Percentiles rank a stretch among this genome's conserved stretches.
These are phyloP conservation scores for Fraxinus xanthoxyloides DNA, from an alignment of 305 asterid species.

Conservation along the genomic window DNA sequence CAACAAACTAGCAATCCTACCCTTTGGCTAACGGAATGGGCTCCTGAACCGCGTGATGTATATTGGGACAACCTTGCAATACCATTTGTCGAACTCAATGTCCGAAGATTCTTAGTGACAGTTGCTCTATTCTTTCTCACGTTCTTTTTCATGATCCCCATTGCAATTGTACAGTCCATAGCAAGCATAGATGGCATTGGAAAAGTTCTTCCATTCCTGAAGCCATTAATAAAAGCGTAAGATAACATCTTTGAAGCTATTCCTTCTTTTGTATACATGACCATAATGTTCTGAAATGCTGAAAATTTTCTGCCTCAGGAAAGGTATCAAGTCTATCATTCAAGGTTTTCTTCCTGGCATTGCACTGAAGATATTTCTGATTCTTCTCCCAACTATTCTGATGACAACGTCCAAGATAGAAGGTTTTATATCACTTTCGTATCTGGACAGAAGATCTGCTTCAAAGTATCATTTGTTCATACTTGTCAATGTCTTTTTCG, in stretches of 20 bases:
- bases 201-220: slow-evolving; percentile 77
- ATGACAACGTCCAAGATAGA: not conserved
- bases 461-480: slow-evolving; percentile 75
- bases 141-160: slow-evolving; percentile 93
- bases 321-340: slow-evolving; percentile 54
- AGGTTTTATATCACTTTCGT: slow-evolving; percentile 71
- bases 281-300: slow-evolving; percentile 3
- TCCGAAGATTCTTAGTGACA: slow-evolving; percentile 61
- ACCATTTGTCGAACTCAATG: slow-evolving; percentile 74
- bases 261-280: not conserved
- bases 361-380: not conserved
- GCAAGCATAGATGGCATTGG: slow-evolving; percentile 82
- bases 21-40: slow-evolving; percentile 93
- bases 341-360: slow-evolving; percentile 56
- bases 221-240: slow-evolving; percentile 63
- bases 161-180: slow-evolving; percentile 81
- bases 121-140: slow-evolving; percentile 81
- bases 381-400: not conserved
- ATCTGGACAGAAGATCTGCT: slow-evolving; percentile 82
- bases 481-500: slow-evolving; percentile 87
- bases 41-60: slow-evolving; percentile 93
- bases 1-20: slow-evolving; percentile 89
- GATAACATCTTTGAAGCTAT: slow-evolving; percentile 24
- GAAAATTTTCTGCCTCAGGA: slow-evolving; percentile 36
- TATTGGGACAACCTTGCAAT: slow-evolving; percentile 92